Conservation (phyloP, 2,329 filamentous ascomycete species). For the Arthrobotrys iridis region DNA sequence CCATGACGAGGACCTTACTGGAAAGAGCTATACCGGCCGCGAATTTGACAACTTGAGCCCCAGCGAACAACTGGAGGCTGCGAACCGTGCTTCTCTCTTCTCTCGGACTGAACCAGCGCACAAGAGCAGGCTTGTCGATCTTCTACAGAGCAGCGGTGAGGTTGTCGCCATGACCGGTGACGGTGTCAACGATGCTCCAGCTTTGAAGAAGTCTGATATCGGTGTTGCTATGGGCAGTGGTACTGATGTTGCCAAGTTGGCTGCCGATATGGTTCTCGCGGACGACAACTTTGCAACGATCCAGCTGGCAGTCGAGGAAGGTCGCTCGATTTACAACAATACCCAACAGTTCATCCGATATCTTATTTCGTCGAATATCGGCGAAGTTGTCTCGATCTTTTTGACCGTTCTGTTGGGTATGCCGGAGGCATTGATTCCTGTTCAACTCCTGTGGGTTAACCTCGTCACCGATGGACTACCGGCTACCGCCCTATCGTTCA, state of each 20-base stretch:
- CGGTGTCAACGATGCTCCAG: conserved; percentile 97
- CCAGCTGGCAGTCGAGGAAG: conserved; percentile 93
- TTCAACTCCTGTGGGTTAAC: conserved; percentile 98
- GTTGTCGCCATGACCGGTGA: conserved; percentile 99
- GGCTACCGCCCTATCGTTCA: conserved; percentile 95
- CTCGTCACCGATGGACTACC: conserved; percentile 96
- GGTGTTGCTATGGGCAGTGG: conserved; percentile 98
- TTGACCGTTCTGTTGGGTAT: conserved; percentile 94
- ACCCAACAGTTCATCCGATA: conserved; percentile 99
- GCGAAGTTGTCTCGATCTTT: conserved; percentile 99
- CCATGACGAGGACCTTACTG: conserved; percentile 78
- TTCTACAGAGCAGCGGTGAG: conserved; percentile 89
- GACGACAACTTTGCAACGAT: conserved; percentile 99
- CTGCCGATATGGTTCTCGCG: conserved; percentile 96
- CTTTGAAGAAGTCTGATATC: conserved; percentile 98
- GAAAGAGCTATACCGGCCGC: conserved; percentile 94
- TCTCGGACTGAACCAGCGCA: conserved; percentile 94
- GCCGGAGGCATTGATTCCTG: conserved; percentile 95
- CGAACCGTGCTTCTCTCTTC: conserved; percentile 87
- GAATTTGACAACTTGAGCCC: conserved; percentile 89
- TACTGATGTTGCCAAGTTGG: conserved; percentile 95
- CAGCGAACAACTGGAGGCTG: conserved; percentile 81
- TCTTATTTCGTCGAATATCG: conserved; percentile 98
- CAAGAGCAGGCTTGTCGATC: conserved; percentile 97
- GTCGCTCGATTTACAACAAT: conserved; percentile 98